phyloP scores from a whole-genome alignment of 306 rosid species.

The Vicia sativa region DNA sequence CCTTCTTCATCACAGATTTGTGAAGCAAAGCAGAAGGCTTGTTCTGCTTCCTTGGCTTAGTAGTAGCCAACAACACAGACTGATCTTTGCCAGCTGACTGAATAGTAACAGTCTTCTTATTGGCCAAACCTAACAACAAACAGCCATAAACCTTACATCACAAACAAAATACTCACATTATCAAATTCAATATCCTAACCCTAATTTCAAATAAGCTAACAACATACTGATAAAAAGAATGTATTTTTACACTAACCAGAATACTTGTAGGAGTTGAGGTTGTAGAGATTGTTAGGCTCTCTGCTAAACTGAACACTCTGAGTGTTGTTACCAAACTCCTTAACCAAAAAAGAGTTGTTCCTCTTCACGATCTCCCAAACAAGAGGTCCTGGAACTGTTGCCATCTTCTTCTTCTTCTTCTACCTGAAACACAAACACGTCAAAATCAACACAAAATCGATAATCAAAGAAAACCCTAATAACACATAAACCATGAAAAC shows the following conservation, averaged over 20 bases:
- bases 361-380: conserved; percentile 94
- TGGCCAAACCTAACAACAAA: conserved; percentile 89
- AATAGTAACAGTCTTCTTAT: conserved; percentile 88
- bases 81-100: conserved; percentile 76
- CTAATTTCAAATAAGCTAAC: background rate
- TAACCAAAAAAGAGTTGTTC: conserved; percentile 84
- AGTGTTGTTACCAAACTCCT: conserved; percentile 77
- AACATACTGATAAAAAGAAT: background rate
- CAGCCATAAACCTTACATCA: background rate
- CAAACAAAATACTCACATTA: background rate
- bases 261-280: conserved; percentile 73
- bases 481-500: background rate
- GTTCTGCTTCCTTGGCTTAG: conserved; percentile 90
- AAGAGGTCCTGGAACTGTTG: conserved; percentile 79
- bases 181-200: background rate
- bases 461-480: background rate
- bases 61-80: conserved; percentile 73
- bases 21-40: conserved; percentile 78
- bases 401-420: conserved; percentile 47
- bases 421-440: conserved; percentile 47
- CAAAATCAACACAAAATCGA: background rate
- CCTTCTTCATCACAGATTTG: conserved; percentile 86
- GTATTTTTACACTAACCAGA: conserved; percentile 54
- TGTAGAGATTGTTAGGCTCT: conserved; percentile 82
- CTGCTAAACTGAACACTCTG: conserved; percentile 84